These are phyloP conservation scores for Beta lomatogona DNA, from an alignment of 179 eudicot species.

Conservation along the genomic window DNA sequence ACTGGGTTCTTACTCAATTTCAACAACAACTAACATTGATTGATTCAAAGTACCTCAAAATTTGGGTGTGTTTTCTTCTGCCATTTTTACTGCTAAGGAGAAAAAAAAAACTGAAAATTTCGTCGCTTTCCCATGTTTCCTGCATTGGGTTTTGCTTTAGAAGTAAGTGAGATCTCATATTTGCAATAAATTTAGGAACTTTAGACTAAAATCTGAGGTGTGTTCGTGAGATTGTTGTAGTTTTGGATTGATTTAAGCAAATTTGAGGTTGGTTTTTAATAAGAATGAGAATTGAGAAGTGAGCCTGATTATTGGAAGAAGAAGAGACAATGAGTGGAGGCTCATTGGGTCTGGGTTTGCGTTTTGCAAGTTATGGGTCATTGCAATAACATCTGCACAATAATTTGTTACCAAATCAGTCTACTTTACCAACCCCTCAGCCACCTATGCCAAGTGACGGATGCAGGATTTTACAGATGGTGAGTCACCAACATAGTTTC, in stretches of 20 bases:
- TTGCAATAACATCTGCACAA: slow-evolving; percentile 65
- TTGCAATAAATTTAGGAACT: neutral
- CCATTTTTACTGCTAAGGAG: neutral
- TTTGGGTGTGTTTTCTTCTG: no score
- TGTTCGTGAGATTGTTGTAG: slow-evolving; percentile 1
- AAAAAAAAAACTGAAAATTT: slow-evolving; percentile 1
- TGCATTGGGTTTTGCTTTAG: slow-evolving; percentile 1
- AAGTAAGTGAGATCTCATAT: slow-evolving; percentile 24
- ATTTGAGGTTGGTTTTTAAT: neutral
- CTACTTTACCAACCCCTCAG: slow-evolving; percentile 44
- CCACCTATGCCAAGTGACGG: slow-evolving; percentile 44
- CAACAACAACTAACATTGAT: slow-evolving; percentile 6
- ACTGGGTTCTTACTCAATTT: slow-evolving; percentile 29
- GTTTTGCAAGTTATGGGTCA: slow-evolving; percentile 88
- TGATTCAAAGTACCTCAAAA: slow-evolving; percentile 3
- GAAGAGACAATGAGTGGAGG: slow-evolving; percentile 67
- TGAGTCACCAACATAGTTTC: no score
- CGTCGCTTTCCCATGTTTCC: neutral
- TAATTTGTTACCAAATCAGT: slow-evolving; percentile 43
- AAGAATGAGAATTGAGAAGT: slow-evolving; percentile 46
- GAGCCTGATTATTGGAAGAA: slow-evolving; percentile 32
- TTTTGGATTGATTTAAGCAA: neutral
- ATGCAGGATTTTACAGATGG: no score
- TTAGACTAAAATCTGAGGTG: slow-evolving; percentile 19
- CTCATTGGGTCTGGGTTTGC: slow-evolving; percentile 94